A percentile compares a stretch with the other conserved stretches of the same genome.
phyloP scores from a whole-genome alignment of 495 filamentous ascomycete genomes.

The Xylaria nigripes region DNA sequence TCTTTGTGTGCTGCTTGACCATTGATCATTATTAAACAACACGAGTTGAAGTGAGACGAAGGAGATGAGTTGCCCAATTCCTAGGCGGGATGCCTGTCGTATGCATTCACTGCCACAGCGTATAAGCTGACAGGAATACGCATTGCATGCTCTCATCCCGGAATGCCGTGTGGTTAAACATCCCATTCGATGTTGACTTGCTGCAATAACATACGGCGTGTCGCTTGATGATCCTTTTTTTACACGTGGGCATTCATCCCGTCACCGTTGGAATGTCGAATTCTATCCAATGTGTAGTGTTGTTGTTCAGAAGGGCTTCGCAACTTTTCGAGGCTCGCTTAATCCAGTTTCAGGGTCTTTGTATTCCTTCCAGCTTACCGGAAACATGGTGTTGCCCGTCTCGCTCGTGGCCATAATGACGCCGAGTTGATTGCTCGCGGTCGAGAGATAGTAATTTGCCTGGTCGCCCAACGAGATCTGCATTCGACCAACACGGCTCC shows the following conservation, averaged over 20 bases:
- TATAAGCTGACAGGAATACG: background rate
- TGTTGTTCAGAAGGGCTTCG: constrained; percentile 67
- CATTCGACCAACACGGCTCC: background rate
- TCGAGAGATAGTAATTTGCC: constrained; percentile 85
- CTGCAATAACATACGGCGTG: background rate
- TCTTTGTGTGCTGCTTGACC: background rate
- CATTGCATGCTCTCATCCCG: background rate
- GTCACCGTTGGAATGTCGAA: background rate
- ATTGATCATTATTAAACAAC: background rate
- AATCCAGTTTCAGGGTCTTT: constrained; percentile 70
- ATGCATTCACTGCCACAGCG: background rate
- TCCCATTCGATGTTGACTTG: background rate
- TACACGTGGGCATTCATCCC: background rate
- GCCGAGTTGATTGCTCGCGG: constrained; percentile 81
- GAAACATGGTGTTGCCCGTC: constrained; percentile 79
- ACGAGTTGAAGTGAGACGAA: too few relatives aligned
- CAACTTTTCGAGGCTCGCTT: constrained; percentile 82
- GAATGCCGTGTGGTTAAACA: background rate
- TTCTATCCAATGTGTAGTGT: background rate
- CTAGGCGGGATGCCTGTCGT: background rate
- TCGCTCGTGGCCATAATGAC: constrained; percentile 92
- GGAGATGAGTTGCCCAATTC: background rate
- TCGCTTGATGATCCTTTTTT: background rate
- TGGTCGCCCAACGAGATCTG: constrained; percentile 88
- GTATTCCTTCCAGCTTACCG: constrained; percentile 92